These are phyloP conservation scores for Aspergillus alliaceus DNA, from an alignment of 2,329 filamentous ascomycete genomes.

Conservation along the genomic window DNA sequence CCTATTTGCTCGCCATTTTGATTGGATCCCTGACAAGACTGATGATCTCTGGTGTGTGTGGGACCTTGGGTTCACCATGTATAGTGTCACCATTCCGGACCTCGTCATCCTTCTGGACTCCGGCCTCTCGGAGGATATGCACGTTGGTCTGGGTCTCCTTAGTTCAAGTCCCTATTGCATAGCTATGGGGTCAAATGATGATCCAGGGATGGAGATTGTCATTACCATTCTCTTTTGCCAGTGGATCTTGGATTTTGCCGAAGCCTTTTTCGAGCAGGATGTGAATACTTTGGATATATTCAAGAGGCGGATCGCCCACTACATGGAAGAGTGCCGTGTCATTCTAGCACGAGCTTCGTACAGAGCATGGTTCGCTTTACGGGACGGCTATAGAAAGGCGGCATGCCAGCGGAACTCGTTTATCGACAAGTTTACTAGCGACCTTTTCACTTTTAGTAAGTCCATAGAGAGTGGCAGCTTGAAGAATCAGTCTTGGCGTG, in stretches of 20 bases:
- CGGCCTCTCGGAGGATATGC: slow-evolving; percentile 16
- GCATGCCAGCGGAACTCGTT: slow-evolving; percentile 11
- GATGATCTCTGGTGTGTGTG: slow-evolving; percentile 28
- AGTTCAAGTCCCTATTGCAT: slow-evolving; percentile 21
- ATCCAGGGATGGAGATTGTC: slow-evolving; percentile 34
- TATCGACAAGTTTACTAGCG: slow-evolving; percentile 20
- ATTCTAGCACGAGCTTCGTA: slow-evolving; percentile 27
- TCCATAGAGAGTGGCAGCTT: slow-evolving; percentile 17
- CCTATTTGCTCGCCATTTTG: slow-evolving; percentile 28
- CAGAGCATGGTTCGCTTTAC: slow-evolving; percentile 29
- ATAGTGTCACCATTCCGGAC: slow-evolving; percentile 22
- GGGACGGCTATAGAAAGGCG: slow-evolving; percentile 16
- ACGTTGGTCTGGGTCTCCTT: slow-evolving; percentile 25
- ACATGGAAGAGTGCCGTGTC: slow-evolving; percentile 25
- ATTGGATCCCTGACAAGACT: slow-evolving; percentile 22
- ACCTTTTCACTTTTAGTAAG: slow-evolving; percentile 23
- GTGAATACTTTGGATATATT: slow-evolving; percentile 6
- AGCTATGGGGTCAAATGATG: slow-evolving; percentile 17
- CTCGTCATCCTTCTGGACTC: slow-evolving; percentile 22
- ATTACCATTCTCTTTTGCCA: slow-evolving; percentile 30
- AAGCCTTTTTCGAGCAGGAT: slow-evolving; percentile 18
- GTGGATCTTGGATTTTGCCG: slow-evolving; percentile 30
- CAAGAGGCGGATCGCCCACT: slow-evolving; percentile 10
- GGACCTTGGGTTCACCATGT: slow-evolving; percentile 24
- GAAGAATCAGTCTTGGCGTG: slow-evolving; percentile 12